Evolutionary conservation across 306 rosid genomes (phyloP), one percentile per base, ranked within the genome.

Genomic region (Rosa chinensis): DNA sequence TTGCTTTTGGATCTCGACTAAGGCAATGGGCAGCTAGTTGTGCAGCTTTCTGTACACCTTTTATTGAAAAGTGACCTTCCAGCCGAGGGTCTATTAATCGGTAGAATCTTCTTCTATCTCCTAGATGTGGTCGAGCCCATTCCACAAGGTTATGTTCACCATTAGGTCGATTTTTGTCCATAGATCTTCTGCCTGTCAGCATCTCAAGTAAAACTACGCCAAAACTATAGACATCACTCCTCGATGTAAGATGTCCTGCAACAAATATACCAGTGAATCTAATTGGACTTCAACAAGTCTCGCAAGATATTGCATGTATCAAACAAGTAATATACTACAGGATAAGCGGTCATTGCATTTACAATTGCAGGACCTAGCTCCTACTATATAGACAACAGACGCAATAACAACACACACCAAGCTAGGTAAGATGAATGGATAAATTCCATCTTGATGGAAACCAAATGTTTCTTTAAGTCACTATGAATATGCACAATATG

Each of bases 81-180:
- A 94, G 89, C 69, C 98, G 91, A 61, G 97, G 98, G 84, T 94
- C 98, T 69, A 94, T 88, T 85, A 94, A 78, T 44, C 92, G 82
- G 78, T 94, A 92, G 91, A 94, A 94, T 81, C 92, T 91, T 81
- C 88, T 92, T 84, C 92, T 89, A 78, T 94, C 98, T 20, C 93
- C 93, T n/a, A 94, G 89, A 87, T 92, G 88, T 5, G 98, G 98
- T 72, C 98, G 91, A 78, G 98, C 97, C 98, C 98, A 94, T 82
- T 92, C 98, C 59, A 94, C 98, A 52, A 94, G 97, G 80, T 94
- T 94, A 77, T 94, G 98, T 63, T 94, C 97, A 8, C 98, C 98
- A 16, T 92, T 89, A 71, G 98, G 98, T 55, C 98, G 82, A 82
- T 92, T 88, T 86, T 94, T 94, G 83, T 94, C 98, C 98, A 94